Conservation (phyloP, 495 filamentous ascomycete genomes). For the Durotheca rogersii region DNA sequence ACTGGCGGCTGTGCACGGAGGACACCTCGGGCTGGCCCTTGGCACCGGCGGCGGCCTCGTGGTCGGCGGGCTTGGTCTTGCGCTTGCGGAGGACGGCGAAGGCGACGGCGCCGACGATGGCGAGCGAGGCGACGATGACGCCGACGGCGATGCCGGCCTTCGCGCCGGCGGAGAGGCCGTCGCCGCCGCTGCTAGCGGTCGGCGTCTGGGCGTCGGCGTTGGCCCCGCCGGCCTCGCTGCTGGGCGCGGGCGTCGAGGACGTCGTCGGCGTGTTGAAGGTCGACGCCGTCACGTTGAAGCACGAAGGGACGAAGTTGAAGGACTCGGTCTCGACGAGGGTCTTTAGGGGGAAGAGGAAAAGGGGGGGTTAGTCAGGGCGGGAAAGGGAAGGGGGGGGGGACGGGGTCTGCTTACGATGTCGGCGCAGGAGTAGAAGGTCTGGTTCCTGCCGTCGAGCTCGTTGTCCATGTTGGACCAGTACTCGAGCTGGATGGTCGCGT, state of each 20-base stretch:
- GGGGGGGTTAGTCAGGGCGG: background rate
- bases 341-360: conserved; percentile 2
- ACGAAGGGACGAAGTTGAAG: conserved; percentile 46
- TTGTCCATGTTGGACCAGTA: conserved; percentile 49
- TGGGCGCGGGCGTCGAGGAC: conserved; percentile 19
- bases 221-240: conserved; percentile 9
- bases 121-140: conserved; percentile 41
- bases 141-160: conserved; percentile 53
- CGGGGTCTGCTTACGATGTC: conserved; percentile 44
- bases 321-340: conserved; percentile 44
- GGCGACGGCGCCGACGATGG: conserved; percentile 24
- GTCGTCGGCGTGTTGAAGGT: conserved; percentile 35
- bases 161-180: conserved; percentile 44
- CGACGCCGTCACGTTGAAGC: conserved; percentile 51
- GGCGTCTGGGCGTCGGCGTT: conserved; percentile 7
- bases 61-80: conserved; percentile 6
- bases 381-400: no score
- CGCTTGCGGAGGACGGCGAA: conserved; percentile 29
- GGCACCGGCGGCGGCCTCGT: conserved; percentile 6
- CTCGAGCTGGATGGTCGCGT: conserved; percentile 55
- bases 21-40: conserved; percentile 25
- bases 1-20: conserved; percentile 28
- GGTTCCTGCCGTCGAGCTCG: conserved; percentile 38
- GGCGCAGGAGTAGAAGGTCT: conserved; percentile 55
- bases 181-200: background rate